phyloP scores from a whole-genome alignment of 1,139 yeast species.

The Zygosaccharomyces sapae region DNA sequence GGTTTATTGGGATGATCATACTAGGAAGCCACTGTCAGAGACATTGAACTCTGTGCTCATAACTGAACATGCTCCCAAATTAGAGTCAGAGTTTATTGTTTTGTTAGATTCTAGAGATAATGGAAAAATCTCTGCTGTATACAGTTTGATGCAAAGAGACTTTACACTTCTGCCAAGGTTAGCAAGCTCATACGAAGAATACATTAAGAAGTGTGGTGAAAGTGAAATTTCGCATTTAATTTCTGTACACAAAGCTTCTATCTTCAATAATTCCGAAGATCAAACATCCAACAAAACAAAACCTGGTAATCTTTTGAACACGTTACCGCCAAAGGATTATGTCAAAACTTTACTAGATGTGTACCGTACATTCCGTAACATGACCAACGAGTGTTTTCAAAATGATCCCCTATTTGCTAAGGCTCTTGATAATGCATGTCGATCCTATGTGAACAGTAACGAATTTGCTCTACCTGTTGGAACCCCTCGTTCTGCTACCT shows the following conservation, averaged over 20 bases:
- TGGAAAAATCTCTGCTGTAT: conserved; percentile 76
- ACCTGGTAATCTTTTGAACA: conserved; percentile 12
- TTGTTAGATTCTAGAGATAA: conserved; percentile 74
- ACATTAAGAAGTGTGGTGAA: conserved; percentile 51
- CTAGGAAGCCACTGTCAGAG: conserved; percentile 71
- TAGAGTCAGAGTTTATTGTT: conserved; percentile 71
- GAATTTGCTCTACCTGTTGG: conserved; percentile 69
- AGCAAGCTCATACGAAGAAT: conserved; percentile 66
- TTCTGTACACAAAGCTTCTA: conserved; percentile 23
- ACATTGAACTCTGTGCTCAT: conserved; percentile 74
- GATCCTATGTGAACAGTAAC: conserved; percentile 77
- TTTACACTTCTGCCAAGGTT: conserved; percentile 55
- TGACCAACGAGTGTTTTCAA: conserved; percentile 69
- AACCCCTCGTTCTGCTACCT: conserved; percentile 44
- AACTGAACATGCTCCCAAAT: conserved; percentile 68
- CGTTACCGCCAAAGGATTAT: conserved; percentile 60
- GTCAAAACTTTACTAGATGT: conserved; percentile 72
- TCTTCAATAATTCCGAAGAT: conserved; percentile 17
- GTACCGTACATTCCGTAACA: conserved; percentile 45
- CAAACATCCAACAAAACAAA: conserved; percentile 18
- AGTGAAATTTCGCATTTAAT: conserved; percentile 28
- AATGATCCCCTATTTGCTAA: conserved; percentile 77
- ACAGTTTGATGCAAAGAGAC: conserved; percentile 61
- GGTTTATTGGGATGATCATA: conserved; percentile 79
- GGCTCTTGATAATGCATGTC: conserved; percentile 87